Evolutionary conservation across 768 basidiomycete genomes (phyloP).

Genomic region (Kondoa malvinella): DNA sequence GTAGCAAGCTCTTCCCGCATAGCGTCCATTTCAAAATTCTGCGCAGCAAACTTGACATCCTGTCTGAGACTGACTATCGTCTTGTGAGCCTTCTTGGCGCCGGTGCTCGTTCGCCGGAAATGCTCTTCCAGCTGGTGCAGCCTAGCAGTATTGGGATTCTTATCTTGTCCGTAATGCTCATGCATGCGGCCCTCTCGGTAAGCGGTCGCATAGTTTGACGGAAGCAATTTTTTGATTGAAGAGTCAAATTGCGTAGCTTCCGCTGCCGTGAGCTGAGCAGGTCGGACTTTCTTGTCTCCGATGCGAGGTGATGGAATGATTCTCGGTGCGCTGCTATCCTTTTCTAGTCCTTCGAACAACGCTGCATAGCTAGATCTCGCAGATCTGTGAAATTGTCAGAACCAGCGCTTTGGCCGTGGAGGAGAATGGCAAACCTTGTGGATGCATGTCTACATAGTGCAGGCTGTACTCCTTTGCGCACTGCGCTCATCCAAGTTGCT

Average conservation of each 20-base stretch:
- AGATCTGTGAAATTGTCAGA: background rate
- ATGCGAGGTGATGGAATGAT: background rate
- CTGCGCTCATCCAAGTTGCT: too few species aligned
- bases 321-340: background rate
- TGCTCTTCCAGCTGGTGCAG: background rate
- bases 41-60: background rate
- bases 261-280: background rate
- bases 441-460: too few species aligned
- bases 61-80: background rate
- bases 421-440: background rate
- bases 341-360: background rate
- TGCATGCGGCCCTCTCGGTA: background rate
- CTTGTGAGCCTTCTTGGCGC: background rate
- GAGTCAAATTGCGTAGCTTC: background rate
- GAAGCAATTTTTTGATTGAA: background rate
- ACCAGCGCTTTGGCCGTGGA: background rate
- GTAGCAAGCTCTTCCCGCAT: slow-evolving; percentile 2
- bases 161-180: background rate
- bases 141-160: background rate
- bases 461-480: too few species aligned
- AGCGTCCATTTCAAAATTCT: background rate
- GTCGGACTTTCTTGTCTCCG: background rate
- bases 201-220: background rate
- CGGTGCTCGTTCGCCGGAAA: background rate
- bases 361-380: background rate